Base-by-base conservation (phyloP, 2,329 filamentous ascomycete genomes). In the Diaporthe velutina region DNA sequence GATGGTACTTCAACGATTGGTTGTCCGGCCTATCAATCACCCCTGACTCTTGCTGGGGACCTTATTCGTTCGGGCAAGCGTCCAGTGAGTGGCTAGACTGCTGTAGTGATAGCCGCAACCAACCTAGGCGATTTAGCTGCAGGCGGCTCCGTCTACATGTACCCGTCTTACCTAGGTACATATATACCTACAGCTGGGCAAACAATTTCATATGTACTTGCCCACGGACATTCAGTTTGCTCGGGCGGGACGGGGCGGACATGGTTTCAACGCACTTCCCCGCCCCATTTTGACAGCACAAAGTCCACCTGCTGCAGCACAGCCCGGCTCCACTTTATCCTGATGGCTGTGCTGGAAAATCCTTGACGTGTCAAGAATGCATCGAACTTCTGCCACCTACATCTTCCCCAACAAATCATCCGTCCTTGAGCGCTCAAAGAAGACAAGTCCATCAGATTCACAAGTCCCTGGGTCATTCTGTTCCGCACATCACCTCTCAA, bases 291-390 rank as follows among this genome's bases (percentile, higher is more conserved):
- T n/a, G 19, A 28, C 61, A 19, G 45, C 61, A 52, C 30, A 38
- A 52, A n/a, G 30, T 19, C 64, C 64, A 68, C 64, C 48, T 54
- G 64, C 64, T 52, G 64, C 28, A 25, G 64, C 64, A 54, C 48
- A 68, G 64, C 64, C 48, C 64, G 64, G 64, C n/a, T 54, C 64
- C 64, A 68, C 64, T 68, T 68, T 54, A 68, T 2, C 48, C 48
- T 50, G 64, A 54, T 52, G 64, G 64, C 64, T 68, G 64, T 68
- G 64, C 64, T 68, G 30, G n/a, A 52, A 68, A 68, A 68, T 68
- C 64, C 64, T 30, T 68, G 64, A 68, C 64, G 64, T 68, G 64
- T 68, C 64, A 68, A 68, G 33, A 54, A 25, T 30, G 48, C n/a
- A 33, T 68, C 45, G 40, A 28, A 19, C 30, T 54, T 30, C 64